A percentile compares a stretch with the other conserved stretches of the same genome.
Evolutionary conservation across 1,139 yeast genomes (phyloP).

Genomic region (Insectozyma bohioensis): DNA sequence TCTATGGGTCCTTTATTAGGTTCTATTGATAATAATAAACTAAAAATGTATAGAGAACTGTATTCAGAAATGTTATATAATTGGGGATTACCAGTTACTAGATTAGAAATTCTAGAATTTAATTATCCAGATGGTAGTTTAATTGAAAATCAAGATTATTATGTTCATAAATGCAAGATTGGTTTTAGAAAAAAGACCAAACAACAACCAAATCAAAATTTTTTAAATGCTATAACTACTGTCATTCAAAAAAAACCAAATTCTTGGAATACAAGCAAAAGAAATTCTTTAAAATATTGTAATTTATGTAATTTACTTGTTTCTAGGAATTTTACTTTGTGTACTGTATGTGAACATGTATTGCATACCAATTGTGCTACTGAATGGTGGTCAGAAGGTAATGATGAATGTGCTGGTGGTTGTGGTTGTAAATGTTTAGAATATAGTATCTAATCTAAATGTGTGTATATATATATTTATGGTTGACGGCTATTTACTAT

Average conservation of each 20-base stretch:
- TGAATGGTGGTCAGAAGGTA: conserved; percentile 67
- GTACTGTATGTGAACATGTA: conserved; percentile 76
- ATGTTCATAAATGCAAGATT: conserved; percentile 40
- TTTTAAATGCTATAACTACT: conserved; percentile 27
- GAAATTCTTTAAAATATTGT: conserved; percentile 45
- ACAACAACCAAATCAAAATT: conserved; percentile 20
- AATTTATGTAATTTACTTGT: conserved; percentile 64
- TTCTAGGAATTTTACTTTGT: conserved; percentile 60
- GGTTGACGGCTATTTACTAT: conserved; percentile 53
- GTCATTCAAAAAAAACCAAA: conserved; percentile 23
- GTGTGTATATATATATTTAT: conserved; percentile 8
- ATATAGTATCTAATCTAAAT: conserved; percentile 14
- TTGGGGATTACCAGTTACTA: conserved; percentile 81
- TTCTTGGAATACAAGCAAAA: conserved; percentile 34
- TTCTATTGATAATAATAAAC: conserved; percentile 44
- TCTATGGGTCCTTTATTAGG: conserved; percentile 48
- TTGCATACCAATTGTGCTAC: conserved; percentile 77
- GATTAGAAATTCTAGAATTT: conserved; percentile 77
- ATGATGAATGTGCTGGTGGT: conserved; percentile 74
- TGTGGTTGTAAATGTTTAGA: conserved; percentile 80
- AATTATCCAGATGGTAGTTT: conserved; percentile 42
- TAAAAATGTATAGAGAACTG: conserved; percentile 57
- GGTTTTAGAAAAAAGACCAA: conserved; percentile 34
- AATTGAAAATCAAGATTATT: conserved; percentile 20
- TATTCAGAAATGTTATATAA: conserved; percentile 78